These are phyloP conservation scores for Colletotrichum sp. DNA, from an alignment of 2,329 filamentous ascomycete genomes.

Conservation along the genomic window DNA sequence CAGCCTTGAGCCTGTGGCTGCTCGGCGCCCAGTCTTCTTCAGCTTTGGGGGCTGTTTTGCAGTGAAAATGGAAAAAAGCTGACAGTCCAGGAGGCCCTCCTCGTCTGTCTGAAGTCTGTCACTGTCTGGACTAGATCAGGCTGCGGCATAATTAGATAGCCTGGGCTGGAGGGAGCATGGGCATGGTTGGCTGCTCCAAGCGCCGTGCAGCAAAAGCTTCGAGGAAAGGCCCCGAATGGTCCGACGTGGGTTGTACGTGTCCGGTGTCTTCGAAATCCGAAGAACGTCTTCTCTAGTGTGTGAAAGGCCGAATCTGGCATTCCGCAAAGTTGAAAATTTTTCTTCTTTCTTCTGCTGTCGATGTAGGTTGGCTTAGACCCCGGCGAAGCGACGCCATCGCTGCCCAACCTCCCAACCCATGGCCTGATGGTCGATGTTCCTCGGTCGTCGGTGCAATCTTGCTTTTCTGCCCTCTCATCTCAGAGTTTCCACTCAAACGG, in stretches of 20 bases:
- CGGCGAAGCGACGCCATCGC: conserved; percentile 1
- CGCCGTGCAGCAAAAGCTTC: background rate
- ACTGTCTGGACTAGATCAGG: background rate
- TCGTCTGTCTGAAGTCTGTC: background rate
- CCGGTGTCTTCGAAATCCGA: background rate
- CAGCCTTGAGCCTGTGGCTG: background rate
- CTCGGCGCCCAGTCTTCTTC: background rate
- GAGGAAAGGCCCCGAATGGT: background rate
- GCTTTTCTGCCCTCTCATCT: background rate
- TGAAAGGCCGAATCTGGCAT: background rate
- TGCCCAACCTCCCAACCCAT: conserved; percentile 16
- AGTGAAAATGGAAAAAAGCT: background rate
- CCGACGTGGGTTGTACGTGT: background rate
- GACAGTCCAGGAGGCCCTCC: background rate
- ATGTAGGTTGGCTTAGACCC: background rate
- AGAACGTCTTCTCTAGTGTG: background rate
- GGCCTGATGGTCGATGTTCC: background rate
- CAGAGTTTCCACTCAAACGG: background rate
- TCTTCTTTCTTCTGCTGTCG: background rate
- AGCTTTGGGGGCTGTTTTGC: conserved; percentile 9
- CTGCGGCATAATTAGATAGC: background rate
- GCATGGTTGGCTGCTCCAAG: conserved; percentile 16
- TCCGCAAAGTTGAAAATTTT: background rate
- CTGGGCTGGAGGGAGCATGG: background rate
- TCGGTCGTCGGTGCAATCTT: background rate